Percentiles rank a stretch among this genome's conserved stretches.
Evolutionary conservation across 495 filamentous ascomycete genomes (phyloP).

Genomic region (Monascus purpureus): DNA sequence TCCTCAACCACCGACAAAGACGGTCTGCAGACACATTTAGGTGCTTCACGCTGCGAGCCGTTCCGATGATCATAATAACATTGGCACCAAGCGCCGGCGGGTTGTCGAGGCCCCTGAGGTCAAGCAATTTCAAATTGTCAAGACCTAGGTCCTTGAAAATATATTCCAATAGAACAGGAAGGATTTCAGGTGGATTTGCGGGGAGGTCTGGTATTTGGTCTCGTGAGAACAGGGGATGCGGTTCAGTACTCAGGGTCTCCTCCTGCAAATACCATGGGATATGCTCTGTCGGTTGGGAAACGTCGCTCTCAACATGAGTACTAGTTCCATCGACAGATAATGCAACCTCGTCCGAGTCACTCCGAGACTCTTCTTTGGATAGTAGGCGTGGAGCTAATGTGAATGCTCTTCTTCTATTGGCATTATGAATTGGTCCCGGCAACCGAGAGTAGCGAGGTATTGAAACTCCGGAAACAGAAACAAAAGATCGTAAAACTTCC

Average conservation of each 20-base stretch:
- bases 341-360: slow-evolving; percentile 5
- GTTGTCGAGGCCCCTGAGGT: slow-evolving; percentile 72
- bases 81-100: slow-evolving; percentile 76
- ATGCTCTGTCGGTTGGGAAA: slow-evolving; percentile 7
- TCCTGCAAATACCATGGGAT: slow-evolving; percentile 84
- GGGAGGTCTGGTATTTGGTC: slow-evolving; percentile 68
- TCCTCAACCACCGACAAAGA: slow-evolving; percentile 73
- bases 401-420: slow-evolving; percentile 14
- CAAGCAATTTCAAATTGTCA: slow-evolving; percentile 60
- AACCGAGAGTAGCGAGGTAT: slow-evolving; percentile 8
- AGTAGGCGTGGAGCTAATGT: slow-evolving; percentile 9
- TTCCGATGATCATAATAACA: slow-evolving; percentile 87
- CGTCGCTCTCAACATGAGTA: slow-evolving; percentile 2
- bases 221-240: slow-evolving; percentile 40
- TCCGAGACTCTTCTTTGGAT: slow-evolving; percentile 8
- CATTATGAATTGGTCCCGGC: slow-evolving; percentile 4
- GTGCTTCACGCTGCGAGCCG: slow-evolving; percentile 84
- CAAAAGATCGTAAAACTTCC: slow-evolving; percentile 14
- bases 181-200: slow-evolving; percentile 53
- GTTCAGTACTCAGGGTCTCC: slow-evolving; percentile 31
- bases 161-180: slow-evolving; percentile 61
- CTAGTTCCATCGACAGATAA: slow-evolving; percentile 4
- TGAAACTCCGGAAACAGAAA: slow-evolving; percentile 10
- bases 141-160: slow-evolving; percentile 71
- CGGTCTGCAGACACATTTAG: slow-evolving; percentile 84